Base-by-base conservation (phyloP, 768 basidiomycete species). In the Gymnopilus junonius region DNA sequence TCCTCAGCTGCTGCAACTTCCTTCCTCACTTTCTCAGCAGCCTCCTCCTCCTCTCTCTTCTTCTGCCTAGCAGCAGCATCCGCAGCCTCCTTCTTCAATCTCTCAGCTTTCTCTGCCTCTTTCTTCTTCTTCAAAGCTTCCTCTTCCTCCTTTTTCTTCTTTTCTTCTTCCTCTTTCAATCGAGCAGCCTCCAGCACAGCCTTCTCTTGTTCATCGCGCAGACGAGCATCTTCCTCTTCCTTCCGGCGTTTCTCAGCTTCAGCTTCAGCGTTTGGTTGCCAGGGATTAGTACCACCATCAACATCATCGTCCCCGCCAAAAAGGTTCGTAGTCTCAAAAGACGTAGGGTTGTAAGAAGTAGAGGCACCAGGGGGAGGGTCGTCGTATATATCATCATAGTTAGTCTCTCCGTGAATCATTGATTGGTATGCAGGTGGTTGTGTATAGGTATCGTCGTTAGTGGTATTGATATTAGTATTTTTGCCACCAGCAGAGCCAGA, bases 371-470 rank as follows among this genome's bases (percentile, higher is more conserved):
- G 54, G 10, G 60, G 54, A 8, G 55, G 32, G 20, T 43, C 61
- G 15, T 54, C 35, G 55, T 62, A 54, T 31, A 46, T 37, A 35
- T 56, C 55, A 25, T 46, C 21, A 32, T 55, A 37, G 46, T 62
- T 50, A 3, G 37, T 27, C 15, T 55, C 69, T 45, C 59, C 67
- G 50, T 70, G 67, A 40, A 53, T 56, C n/a, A n/a, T 32, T 43
- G 63, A n/a, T 17, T 64, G 39, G 48, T 71, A 69, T 37, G 70
- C 45, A 45, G 68, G 68, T 7, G 70, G 70, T 62, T 58, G 54
- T n/a, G 54, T 43, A 27, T 46, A 17, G 40, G 1, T 42, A 27
- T 45, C 45, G 37, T 55, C 51, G 29, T 59, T 35, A 25, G 40
- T 34, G 17, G 46, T 42, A n/a, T n/a, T n/a, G n/a, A n/a, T n/a